Percentiles rank a stretch among this genome's conserved stretches.
These are phyloP conservation scores for Torrubiella hemipterigena DNA, from an alignment of 2,329 filamentous ascomycete genomes.

Conservation along the genomic window DNA sequence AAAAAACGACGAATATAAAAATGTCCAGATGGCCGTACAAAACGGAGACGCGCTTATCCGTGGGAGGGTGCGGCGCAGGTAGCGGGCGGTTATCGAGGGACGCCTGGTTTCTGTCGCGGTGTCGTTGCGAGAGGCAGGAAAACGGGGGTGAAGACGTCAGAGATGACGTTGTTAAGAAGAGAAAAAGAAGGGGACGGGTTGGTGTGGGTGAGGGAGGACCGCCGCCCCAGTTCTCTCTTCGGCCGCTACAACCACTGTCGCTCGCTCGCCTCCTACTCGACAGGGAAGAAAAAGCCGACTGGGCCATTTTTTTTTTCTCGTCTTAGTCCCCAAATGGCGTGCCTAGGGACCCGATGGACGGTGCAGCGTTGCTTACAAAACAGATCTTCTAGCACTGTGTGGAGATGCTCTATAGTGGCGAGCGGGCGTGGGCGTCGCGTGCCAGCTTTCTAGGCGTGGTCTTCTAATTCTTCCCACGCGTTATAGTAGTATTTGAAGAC, in stretches of 20 bases:
- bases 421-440: too few relatives aligned
- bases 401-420: too few relatives aligned
- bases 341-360: too few relatives aligned
- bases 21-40: constrained; percentile 18
- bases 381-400: neutral
- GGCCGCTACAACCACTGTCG: neutral
- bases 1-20: constrained; percentile 8
- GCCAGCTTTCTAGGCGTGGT: too few relatives aligned
- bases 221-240: constrained; percentile 3
- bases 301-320: too few relatives aligned
- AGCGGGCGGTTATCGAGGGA: neutral
- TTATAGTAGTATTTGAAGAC: too few relatives aligned
- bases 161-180: constrained; percentile 31
- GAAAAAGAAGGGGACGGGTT: constrained; percentile 18
- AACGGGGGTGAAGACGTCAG: constrained; percentile 30
- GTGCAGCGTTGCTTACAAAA: neutral
- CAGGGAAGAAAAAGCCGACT: too few relatives aligned
- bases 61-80: neutral
- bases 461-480: too few relatives aligned
- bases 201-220: constrained; percentile 7
- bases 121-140: constrained; percentile 22
- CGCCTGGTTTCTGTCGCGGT: constrained; percentile 18
- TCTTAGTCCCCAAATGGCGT: too few relatives aligned
- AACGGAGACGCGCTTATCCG: too few relatives aligned
- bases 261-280: too few relatives aligned